These are phyloP conservation scores for Eucalyptus grandis DNA, from an alignment of 345 rosid species.

Conservation along the genomic window DNA sequence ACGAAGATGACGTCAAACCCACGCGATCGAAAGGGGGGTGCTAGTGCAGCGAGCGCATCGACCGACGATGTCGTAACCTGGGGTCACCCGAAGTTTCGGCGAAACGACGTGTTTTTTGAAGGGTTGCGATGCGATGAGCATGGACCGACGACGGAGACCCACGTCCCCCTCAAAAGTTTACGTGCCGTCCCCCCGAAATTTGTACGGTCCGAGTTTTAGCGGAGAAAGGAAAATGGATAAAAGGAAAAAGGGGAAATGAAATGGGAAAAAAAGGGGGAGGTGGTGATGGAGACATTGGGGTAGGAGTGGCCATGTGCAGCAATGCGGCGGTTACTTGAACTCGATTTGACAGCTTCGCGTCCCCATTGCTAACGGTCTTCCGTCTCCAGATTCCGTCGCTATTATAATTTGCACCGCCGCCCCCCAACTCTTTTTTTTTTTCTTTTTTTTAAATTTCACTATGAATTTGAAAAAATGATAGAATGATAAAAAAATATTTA, in stretches of 20 bases:
- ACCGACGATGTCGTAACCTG: no score
- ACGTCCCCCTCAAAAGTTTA: background rate
- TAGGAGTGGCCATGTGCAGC: constrained; percentile 27
- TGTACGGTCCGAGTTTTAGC: background rate
- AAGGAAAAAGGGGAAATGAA: background rate
- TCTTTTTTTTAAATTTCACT: no score
- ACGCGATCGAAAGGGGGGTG: no score
- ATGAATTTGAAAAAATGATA: no score
- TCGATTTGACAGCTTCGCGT: background rate
- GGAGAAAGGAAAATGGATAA: background rate
- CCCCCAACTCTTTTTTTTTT: background rate
- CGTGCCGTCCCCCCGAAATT: background rate
- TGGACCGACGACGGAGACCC: background rate
- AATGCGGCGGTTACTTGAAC: constrained; percentile 9
- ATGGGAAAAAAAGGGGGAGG: background rate
- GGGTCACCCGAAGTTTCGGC: no score
- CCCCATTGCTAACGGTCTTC: background rate
- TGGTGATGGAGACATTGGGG: background rate
- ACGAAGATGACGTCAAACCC: no score
- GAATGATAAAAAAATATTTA: no score
- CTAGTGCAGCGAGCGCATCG: no score
- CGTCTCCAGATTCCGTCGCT: background rate
- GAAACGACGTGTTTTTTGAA: no score
- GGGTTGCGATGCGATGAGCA: background rate
- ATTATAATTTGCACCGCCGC: background rate